These are phyloP conservation scores for Hygrophila difformis DNA, from an alignment of 257 asterid genomes.

Conservation along the genomic window DNA sequence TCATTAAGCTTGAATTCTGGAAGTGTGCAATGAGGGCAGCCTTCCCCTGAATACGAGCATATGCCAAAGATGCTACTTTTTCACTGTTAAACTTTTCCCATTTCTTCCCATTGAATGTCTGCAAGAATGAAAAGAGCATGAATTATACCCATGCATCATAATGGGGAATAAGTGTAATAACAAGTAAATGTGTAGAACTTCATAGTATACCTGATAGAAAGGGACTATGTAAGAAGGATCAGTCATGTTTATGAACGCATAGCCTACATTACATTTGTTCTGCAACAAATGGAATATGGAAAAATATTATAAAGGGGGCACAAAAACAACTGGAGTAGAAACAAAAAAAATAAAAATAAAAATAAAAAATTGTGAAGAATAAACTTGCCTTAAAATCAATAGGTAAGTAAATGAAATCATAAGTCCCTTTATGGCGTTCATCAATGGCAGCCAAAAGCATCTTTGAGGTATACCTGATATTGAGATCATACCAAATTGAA, in stretches of 20 bases:
- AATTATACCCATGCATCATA: conserved; percentile 1
- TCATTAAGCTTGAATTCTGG: conserved; percentile 99
- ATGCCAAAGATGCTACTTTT: conserved; percentile 94
- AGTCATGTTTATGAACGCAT: conserved; percentile 96
- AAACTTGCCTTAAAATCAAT: conserved; percentile 92
- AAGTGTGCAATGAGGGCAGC: conserved; percentile 92
- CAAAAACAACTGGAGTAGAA: not conserved
- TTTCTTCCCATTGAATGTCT: conserved; percentile 93
- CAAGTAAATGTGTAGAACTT: conserved; percentile 8
- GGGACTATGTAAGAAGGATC: conserved; percentile 79
- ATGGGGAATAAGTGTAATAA: not conserved
- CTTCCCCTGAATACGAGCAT: conserved; percentile 97
- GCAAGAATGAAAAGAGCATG: conserved; percentile 18
- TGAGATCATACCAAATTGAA: conserved; percentile 13
- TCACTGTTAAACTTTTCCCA: conserved; percentile 99
- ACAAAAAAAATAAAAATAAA: not conserved
- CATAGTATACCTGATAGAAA: conserved; percentile 59
- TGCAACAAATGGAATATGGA: too few relatives aligned
- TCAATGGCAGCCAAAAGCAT: conserved; percentile 99
- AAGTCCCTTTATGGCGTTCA: conserved; percentile 89
- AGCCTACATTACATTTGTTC: conserved; percentile 99
- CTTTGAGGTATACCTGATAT: conserved; percentile 88
- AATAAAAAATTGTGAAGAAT: not conserved
- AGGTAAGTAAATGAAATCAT: conserved; percentile 92
- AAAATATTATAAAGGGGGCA: conserved; percentile 14